A percentile compares a stretch with the other conserved stretches of the same genome.
Conservation (phyloP, 805 yeast genomes). For the Wickerhamomyces ciferrii region DNA sequence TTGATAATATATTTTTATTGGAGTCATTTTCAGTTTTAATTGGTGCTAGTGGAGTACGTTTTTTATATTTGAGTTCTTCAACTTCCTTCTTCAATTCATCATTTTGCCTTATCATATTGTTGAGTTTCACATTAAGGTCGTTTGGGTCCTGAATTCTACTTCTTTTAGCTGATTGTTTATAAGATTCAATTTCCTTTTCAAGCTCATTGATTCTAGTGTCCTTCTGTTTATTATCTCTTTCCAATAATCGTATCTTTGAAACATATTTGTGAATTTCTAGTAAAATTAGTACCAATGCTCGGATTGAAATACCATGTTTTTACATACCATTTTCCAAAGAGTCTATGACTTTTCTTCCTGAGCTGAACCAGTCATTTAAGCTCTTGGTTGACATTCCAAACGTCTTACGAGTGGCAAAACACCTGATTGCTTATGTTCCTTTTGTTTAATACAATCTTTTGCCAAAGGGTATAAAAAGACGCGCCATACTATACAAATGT, state of each 20-base stretch:
- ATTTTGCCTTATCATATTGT: conserved; percentile 1
- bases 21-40: neutral
- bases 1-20: neutral
- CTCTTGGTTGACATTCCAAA: neutral
- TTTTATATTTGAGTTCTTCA: neutral
- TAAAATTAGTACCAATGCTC: too few species aligned
- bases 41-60: neutral
- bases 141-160: conserved; percentile 2
- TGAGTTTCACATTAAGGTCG: conserved; percentile 3
- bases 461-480: too few species aligned
- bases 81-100: neutral
- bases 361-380: neutral
- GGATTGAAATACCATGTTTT: too few species aligned
- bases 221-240: neutral
- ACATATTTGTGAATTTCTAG: neutral
- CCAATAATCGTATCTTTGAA: neutral
- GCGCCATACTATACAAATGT: neutral
- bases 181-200: neutral
- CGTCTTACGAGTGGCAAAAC: too few species aligned
- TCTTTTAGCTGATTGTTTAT: neutral
- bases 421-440: too few species aligned
- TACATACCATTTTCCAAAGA: neutral
- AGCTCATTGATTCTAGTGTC: neutral
- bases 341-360: neutral
- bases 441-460: too few species aligned